These are phyloP conservation scores for Scenedesmus sp. DNA, from an alignment of 163 green algal species.

Conservation along the genomic window DNA sequence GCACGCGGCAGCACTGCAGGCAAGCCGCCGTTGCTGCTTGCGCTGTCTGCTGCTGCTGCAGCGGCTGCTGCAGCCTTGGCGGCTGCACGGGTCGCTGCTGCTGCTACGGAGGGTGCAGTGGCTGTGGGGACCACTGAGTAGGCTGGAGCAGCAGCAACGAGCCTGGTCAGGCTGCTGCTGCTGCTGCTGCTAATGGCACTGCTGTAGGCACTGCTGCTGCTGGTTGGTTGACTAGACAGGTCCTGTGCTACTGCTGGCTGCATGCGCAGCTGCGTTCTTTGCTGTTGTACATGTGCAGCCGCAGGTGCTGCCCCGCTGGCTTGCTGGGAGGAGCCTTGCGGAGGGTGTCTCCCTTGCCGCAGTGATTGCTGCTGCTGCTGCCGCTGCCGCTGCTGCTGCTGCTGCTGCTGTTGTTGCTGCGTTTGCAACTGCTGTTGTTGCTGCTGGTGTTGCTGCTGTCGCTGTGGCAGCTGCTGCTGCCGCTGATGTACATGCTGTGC, in stretches of 20 bases:
- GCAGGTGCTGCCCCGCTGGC: neutral
- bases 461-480: too few species aligned
- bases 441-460: too few species aligned
- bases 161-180: neutral
- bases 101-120: neutral
- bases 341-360: neutral
- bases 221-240: too few species aligned
- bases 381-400: neutral
- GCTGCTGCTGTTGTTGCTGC: neutral
- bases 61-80: neutral
- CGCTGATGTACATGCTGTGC: neutral
- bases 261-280: neutral
- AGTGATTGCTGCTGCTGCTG: neutral
- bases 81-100: neutral
- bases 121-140: neutral
- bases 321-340: neutral
- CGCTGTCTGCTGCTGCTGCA: neutral
- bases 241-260: neutral
- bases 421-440: too few species aligned
- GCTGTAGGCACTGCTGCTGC: neutral
- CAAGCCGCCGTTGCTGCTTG: neutral
- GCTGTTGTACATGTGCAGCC: neutral
- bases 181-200: neutral
- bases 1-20: constrained; percentile 4
- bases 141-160: neutral